Percentiles rank a stretch among this genome's conserved stretches.
Evolutionary conservation across 2,329 filamentous ascomycete species (phyloP).

Genomic region (Clonostachys chloroleuca): DNA sequence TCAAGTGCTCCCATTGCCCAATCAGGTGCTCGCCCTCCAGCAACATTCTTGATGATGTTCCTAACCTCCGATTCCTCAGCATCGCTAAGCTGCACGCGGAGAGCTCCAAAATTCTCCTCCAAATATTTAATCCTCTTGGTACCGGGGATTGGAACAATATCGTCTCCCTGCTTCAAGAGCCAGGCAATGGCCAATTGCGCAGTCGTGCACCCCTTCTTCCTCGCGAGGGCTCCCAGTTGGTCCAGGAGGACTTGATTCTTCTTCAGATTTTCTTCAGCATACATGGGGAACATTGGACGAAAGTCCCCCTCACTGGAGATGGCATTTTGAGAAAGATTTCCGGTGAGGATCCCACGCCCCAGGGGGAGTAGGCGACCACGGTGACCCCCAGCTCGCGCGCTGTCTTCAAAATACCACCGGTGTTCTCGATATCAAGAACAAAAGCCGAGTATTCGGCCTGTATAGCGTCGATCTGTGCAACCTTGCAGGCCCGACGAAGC

Average conservation of each 20-base stretch:
- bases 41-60: background rate
- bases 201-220: conserved; percentile 50
- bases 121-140: conserved; percentile 47
- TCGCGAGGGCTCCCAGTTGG: conserved; percentile 44
- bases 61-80: conserved; percentile 22
- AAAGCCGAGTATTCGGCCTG: conserved; percentile 52
- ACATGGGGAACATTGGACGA: conserved; percentile 30
- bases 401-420: conserved; percentile 36
- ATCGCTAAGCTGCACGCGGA: conserved; percentile 24
- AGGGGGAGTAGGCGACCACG: conserved; percentile 54
- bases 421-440: conserved; percentile 51
- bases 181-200: conserved; percentile 47
- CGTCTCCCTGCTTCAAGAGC: conserved; percentile 49
- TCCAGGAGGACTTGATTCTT: conserved; percentile 37
- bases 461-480: conserved; percentile 42
- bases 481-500: conserved; percentile 51
- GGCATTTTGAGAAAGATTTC: conserved; percentile 49
- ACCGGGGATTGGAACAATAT: conserved; percentile 47
- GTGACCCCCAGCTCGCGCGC: conserved; percentile 49
- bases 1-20: too few relatives aligned
- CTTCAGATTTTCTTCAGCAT: conserved; percentile 54
- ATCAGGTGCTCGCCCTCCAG: too few relatives aligned
- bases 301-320: conserved; percentile 17
- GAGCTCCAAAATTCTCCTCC: conserved; percentile 41
- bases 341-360: conserved; percentile 52